phyloP scores from a whole-genome alignment of 148 eudicot genomes.

The Fagopyrum tataricum region DNA sequence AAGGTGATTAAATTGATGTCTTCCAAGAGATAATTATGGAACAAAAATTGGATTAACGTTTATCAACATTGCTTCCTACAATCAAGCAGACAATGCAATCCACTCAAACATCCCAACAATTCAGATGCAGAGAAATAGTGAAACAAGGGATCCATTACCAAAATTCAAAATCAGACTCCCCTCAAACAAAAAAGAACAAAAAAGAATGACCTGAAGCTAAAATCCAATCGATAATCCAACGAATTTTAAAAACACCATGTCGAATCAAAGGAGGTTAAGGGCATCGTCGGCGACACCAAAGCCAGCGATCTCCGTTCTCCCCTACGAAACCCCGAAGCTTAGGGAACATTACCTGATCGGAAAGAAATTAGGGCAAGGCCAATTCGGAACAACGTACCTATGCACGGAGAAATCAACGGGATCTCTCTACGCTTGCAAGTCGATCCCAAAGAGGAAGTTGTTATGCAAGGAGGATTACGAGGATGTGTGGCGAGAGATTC shows the following conservation, averaged over 20 bases:
- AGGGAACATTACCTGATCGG: slow-evolving; percentile 21
- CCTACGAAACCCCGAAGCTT: slow-evolving; percentile 16
- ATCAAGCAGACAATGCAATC: slow-evolving; percentile 11
- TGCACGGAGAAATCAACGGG: slow-evolving; percentile 22
- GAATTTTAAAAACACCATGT: neutral
- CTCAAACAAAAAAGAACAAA: neutral
- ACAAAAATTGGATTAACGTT: too few relatives aligned
- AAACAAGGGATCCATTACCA: slow-evolving; percentile 3
- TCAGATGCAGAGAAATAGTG: neutral
- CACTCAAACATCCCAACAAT: slow-evolving; percentile 1
- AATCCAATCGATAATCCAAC: neutral
- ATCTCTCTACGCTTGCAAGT: slow-evolving; percentile 20
- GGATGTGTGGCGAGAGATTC: slow-evolving; percentile 29
- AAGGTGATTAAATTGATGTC: too few relatives aligned
- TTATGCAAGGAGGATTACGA: slow-evolving; percentile 22
- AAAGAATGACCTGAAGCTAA: neutral
- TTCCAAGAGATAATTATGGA: too few relatives aligned
- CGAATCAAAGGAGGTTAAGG: slow-evolving; percentile 14
- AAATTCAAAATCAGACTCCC: neutral
- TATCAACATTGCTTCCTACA: neutral
- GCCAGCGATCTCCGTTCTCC: slow-evolving; percentile 19
- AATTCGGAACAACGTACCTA: slow-evolving; percentile 24
- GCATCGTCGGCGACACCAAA: slow-evolving; percentile 11
- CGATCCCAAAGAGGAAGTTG: slow-evolving; percentile 22
- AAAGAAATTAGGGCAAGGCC: slow-evolving; percentile 25